Conservation (phyloP, 1,284 basidiomycete genomes). For the Ustilago sp. region DNA sequence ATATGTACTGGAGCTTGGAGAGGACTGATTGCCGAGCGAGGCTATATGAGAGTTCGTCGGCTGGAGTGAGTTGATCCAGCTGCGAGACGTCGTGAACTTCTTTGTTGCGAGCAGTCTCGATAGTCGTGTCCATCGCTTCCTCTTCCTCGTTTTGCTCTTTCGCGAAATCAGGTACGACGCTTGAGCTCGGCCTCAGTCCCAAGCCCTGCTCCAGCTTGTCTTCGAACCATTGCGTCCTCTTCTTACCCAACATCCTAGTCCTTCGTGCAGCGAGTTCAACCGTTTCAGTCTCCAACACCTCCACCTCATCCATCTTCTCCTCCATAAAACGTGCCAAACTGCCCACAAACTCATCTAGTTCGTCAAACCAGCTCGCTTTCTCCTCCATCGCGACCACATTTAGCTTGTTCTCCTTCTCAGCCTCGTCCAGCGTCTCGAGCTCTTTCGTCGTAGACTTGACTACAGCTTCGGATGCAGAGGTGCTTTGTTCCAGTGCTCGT, state of each 20-base stretch:
- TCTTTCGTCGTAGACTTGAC: slow-evolving; percentile 26
- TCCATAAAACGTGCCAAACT: slow-evolving; percentile 61
- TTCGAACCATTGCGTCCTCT: slow-evolving; percentile 40
- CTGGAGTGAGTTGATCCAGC: slow-evolving; percentile 14
- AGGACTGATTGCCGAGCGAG: slow-evolving; percentile 29
- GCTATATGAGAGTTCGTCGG: slow-evolving; percentile 41
- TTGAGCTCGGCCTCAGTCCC: slow-evolving; percentile 24
- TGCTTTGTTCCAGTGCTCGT: slow-evolving; percentile 38
- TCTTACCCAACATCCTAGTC: slow-evolving; percentile 27
- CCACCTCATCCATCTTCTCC: slow-evolving; percentile 51
- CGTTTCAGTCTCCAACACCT: slow-evolving; percentile 55
- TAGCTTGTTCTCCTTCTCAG: slow-evolving; percentile 53
- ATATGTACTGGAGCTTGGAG: slow-evolving; percentile 10
- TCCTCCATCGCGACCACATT: slow-evolving; percentile 51
- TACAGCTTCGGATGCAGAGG: slow-evolving; percentile 30
- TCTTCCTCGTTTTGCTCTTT: slow-evolving; percentile 2
- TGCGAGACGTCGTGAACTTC: background rate
- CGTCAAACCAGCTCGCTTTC: slow-evolving; percentile 61
- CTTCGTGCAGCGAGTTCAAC: slow-evolving; percentile 37
- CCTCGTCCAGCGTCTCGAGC: slow-evolving; percentile 41
- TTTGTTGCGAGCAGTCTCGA: background rate
- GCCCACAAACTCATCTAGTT: slow-evolving; percentile 58
- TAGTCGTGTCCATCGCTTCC: background rate
- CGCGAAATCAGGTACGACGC: slow-evolving; percentile 30
- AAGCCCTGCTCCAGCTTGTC: slow-evolving; percentile 39